Evolutionary conservation across 2,329 filamentous ascomycete genomes (phyloP), one percentile per base, ranked within the genome.

Genomic region (Hymenoscyphus infarciens): DNA sequence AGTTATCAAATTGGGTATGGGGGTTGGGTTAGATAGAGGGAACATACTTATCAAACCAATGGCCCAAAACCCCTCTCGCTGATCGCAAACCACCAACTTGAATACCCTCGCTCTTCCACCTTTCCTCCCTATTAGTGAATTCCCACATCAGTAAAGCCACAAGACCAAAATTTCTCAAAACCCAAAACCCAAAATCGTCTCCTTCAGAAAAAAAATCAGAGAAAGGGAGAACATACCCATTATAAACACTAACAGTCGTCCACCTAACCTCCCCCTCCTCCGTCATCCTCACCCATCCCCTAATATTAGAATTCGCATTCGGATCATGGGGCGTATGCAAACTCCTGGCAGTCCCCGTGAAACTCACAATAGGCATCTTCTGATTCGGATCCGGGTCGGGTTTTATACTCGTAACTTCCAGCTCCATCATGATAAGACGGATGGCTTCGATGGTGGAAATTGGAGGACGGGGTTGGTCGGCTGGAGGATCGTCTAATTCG

Each of bases 51-150:
- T 91, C 89, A 70, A 92, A 93, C 90, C 90, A 94, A 59, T 85
- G 87, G 0, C 90, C 90, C 1, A 92, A 71, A 0, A 92, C 85
- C 1, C 89, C 89, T 7, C 89, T 81, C 6, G 82, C 84, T 5
- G 87, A 87, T 57, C 78, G 76, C 1, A 85, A 69, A 0, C 90
- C 90, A 11, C 90, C 90, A 5, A 93, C 75, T 74, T 94, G 90
- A 5, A 93, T 79, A 8, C 88, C 84, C 76, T 94, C 90, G 70
- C 86, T 89, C n/a, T 84, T 82, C 90, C 90, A 93, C 25, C 88
- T 79, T 70, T 89, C 86, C 67, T 90, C 81, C 56, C 87, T 86
- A 67, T 81, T 39, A 77, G 27, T 58, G 61, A 73, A 33, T 19
- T 22, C 3, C 13, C 10, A 13, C 11, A 52, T 52, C 19, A 52